Percentiles rank a stretch among this genome's conserved stretches.
Conservation (phyloP, 805 yeast species). For the Barnettozyma siamensis region DNA sequence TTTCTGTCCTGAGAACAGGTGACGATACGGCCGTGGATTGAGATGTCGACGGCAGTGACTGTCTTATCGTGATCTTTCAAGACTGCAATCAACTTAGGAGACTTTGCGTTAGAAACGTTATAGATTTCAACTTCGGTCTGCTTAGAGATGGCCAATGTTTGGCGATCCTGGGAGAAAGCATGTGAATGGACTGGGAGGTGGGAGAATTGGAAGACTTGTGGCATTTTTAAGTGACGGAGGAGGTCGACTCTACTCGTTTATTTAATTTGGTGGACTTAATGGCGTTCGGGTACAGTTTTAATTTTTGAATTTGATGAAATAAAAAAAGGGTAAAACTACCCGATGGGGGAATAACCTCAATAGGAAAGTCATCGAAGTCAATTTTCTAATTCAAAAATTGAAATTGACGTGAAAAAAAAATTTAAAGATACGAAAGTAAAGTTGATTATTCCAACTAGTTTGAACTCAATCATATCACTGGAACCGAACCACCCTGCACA, state of each 20-base stretch:
- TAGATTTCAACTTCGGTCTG: slow-evolving; percentile 73
- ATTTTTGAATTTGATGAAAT: not conserved
- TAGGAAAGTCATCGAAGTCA: not conserved
- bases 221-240: slow-evolving; percentile 16
- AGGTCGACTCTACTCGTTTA: slow-evolving; percentile 23
- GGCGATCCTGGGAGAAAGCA: slow-evolving; percentile 67
- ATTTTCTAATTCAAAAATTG: not conserved
- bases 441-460: too few relatives aligned
- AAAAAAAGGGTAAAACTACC: not conserved
- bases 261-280: not conserved
- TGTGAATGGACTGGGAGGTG: slow-evolving; percentile 88
- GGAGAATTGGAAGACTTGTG: slow-evolving; percentile 55
- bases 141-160: slow-evolving; percentile 74
- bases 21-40: slow-evolving; percentile 82
- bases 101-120: slow-evolving; percentile 43
- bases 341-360: not conserved
- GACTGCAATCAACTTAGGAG: slow-evolving; percentile 58
- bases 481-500: too few relatives aligned
- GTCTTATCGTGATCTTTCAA: slow-evolving; percentile 87
- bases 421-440: not conserved
- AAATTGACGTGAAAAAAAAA: not conserved
- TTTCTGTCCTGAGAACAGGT: slow-evolving; percentile 98
- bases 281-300: not conserved
- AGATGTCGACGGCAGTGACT: slow-evolving; percentile 91
- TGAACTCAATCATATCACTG: too few relatives aligned